phyloP scores from a whole-genome alignment of 1,139 yeast species.

The Kluyveromyces sp. region DNA sequence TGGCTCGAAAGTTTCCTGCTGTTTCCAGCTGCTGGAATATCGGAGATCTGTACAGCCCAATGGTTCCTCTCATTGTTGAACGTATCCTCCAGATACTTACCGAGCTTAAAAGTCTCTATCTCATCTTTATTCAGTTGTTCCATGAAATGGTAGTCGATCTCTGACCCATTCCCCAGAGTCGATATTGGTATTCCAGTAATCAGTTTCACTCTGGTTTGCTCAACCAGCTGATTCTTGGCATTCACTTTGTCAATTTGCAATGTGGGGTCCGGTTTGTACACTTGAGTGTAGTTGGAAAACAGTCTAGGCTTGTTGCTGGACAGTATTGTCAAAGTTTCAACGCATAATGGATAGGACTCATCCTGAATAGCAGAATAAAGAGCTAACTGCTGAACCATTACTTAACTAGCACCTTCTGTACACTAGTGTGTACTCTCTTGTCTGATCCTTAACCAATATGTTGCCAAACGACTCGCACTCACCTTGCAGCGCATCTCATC shows the following conservation, averaged over 20 bases:
- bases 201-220: conserved; percentile 27
- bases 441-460: no score
- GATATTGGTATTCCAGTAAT: conserved; percentile 22
- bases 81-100: conserved; percentile 10
- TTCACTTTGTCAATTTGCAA: conserved; percentile 24
- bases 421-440: background rate
- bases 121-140: conserved; percentile 10
- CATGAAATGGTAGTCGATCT: conserved; percentile 12
- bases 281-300: conserved; percentile 27
- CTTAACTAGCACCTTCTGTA: background rate
- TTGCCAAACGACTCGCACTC: no score
- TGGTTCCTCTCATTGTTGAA: conserved; percentile 11
- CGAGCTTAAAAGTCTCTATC: conserved; percentile 11
- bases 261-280: conserved; percentile 32
- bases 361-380: conserved; percentile 30
- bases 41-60: conserved; percentile 68
- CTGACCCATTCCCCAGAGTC: conserved; percentile 1
- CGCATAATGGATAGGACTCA: conserved; percentile 29
- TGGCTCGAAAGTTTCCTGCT: conserved; percentile 55
- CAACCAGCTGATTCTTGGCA: conserved; percentile 28
- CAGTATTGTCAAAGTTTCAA: conserved; percentile 32
- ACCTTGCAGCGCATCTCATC: no score
- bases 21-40: conserved; percentile 84
- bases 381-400: conserved; percentile 37
- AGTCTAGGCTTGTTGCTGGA: conserved; percentile 32